Evolutionary conservation across 768 basidiomycete species (phyloP).

Genomic region (Auricularia heimuer): DNA sequence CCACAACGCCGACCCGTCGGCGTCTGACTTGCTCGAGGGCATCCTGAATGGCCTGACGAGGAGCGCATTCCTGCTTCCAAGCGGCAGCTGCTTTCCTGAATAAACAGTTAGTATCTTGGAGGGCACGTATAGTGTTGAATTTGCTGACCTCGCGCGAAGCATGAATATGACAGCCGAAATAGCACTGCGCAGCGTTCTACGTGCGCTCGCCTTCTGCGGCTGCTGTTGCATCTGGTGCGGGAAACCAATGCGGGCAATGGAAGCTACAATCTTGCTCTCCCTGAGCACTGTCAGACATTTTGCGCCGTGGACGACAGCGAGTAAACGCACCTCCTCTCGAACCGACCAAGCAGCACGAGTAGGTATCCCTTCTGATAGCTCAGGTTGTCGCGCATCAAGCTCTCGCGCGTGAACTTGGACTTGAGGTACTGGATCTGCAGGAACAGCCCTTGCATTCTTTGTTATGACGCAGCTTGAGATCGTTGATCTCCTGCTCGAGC

Average conservation of each 20-base stretch:
- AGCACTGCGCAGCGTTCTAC: constrained; percentile 45
- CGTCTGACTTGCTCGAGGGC: constrained; percentile 65
- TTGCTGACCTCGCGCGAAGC: constrained; percentile 47
- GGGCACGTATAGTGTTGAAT: background rate
- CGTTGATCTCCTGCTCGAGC: constrained; percentile 36
- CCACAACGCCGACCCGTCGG: constrained; percentile 25
- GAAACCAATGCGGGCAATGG: constrained; percentile 70
- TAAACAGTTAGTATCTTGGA: background rate
- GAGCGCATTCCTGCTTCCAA: constrained; percentile 55
- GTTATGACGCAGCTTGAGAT: constrained; percentile 58
- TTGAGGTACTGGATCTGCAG: constrained; percentile 89
- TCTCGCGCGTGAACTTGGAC: constrained; percentile 81
- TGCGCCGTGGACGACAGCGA: background rate
- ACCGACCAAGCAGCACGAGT: constrained; percentile 52
- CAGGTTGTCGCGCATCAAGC: constrained; percentile 63
- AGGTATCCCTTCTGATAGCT: constrained; percentile 86
- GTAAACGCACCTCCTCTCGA: constrained; percentile 55
- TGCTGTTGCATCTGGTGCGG: constrained; percentile 29
- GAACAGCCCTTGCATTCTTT: constrained; percentile 82
- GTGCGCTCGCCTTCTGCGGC: constrained; percentile 26
- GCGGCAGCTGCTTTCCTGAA: constrained; percentile 46
- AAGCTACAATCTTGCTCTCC: constrained; percentile 60
- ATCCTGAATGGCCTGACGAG: constrained; percentile 50
- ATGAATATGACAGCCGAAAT: constrained; percentile 56
- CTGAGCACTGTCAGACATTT: constrained; percentile 24